Percentiles rank a stretch among this genome's conserved stretches.
Conservation (phyloP, 1,284 basidiomycete genomes). For the Moesziomyces sp. region DNA sequence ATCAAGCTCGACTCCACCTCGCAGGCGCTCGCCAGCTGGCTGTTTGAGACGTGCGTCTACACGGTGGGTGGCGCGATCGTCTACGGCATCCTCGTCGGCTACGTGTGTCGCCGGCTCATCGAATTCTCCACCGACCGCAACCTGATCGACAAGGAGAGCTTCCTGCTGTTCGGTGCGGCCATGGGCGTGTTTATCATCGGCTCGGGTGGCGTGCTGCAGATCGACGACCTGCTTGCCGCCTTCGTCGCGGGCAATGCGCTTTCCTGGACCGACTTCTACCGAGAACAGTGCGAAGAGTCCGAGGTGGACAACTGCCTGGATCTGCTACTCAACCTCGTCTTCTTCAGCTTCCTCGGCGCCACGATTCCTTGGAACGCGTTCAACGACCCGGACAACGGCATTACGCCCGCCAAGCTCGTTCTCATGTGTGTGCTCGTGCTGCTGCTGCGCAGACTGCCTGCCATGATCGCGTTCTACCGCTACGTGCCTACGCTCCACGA, state of each 20-base stretch:
- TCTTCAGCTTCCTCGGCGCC: slow-evolving; percentile 68
- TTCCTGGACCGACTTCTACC: slow-evolving; percentile 62
- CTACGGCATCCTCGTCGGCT: slow-evolving; percentile 54
- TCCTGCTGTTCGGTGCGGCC: slow-evolving; percentile 55
- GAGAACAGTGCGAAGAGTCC: slow-evolving; percentile 59
- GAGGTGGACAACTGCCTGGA: slow-evolving; percentile 62
- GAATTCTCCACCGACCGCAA: slow-evolving; percentile 52
- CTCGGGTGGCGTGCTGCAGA: slow-evolving; percentile 44
- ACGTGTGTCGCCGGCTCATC: slow-evolving; percentile 42
- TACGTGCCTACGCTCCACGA: slow-evolving; percentile 64
- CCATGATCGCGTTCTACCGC: slow-evolving; percentile 55
- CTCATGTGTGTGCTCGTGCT: slow-evolving; percentile 69
- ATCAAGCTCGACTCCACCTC: slow-evolving; percentile 39
- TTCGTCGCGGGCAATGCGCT: slow-evolving; percentile 59
- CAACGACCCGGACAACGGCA: slow-evolving; percentile 57
- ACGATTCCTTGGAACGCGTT: slow-evolving; percentile 56
- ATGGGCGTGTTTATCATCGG: slow-evolving; percentile 59
- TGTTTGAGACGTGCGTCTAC: slow-evolving; percentile 50
- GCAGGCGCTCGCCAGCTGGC: slow-evolving; percentile 46
- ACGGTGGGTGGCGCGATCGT: slow-evolving; percentile 39
- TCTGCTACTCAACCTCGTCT: slow-evolving; percentile 59
- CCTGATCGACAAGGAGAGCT: slow-evolving; percentile 60
- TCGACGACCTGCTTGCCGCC: slow-evolving; percentile 60
- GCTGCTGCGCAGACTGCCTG: slow-evolving; percentile 67
- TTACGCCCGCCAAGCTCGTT: slow-evolving; percentile 66